Evolutionary conservation across 768 basidiomycete genomes (phyloP).

Genomic region (Tricholoma hemisulphureum): DNA sequence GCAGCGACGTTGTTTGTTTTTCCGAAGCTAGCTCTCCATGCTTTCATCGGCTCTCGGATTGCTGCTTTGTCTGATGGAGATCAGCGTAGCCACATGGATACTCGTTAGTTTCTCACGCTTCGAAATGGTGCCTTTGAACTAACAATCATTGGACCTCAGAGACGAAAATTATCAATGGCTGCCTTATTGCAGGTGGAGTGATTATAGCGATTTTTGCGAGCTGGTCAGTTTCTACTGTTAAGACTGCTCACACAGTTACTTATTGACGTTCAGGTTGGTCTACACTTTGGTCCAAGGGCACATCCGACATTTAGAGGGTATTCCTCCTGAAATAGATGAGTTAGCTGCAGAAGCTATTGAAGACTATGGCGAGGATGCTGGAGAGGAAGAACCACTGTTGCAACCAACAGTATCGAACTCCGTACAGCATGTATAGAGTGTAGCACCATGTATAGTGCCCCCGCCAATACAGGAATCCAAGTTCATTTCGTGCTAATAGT

Average conservation of each 20-base stretch:
- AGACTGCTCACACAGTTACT: not conserved
- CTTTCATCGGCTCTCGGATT: constrained; percentile 77
- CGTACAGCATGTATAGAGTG: not conserved
- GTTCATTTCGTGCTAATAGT: constrained; percentile 52
- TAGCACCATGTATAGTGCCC: not conserved
- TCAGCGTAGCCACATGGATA: constrained; percentile 73
- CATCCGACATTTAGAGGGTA: constrained; percentile 51
- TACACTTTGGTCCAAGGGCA: constrained; percentile 64
- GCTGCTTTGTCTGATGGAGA: constrained; percentile 75
- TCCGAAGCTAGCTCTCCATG: constrained; percentile 70
- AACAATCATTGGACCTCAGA: constrained; percentile 35
- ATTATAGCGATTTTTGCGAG: constrained; percentile 57
- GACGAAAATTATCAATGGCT: constrained; percentile 63
- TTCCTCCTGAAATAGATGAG: constrained; percentile 49
- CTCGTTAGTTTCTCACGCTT: constrained; percentile 42
- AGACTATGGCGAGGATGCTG: constrained; percentile 37
- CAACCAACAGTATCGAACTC: constrained; percentile 17
- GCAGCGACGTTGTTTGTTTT: constrained; percentile 68
- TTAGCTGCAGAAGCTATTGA: constrained; percentile 60
- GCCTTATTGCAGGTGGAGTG: constrained; percentile 60
- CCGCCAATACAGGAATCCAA: not conserved
- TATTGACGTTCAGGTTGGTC: constrained; percentile 50
- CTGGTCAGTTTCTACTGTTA: constrained; percentile 47
- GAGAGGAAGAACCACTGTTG: constrained; percentile 59
- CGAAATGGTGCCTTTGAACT: not conserved